These are phyloP conservation scores for Pythium periplocum DNA, from an alignment of 352 stramenopile genomes.

Conservation along the genomic window DNA sequence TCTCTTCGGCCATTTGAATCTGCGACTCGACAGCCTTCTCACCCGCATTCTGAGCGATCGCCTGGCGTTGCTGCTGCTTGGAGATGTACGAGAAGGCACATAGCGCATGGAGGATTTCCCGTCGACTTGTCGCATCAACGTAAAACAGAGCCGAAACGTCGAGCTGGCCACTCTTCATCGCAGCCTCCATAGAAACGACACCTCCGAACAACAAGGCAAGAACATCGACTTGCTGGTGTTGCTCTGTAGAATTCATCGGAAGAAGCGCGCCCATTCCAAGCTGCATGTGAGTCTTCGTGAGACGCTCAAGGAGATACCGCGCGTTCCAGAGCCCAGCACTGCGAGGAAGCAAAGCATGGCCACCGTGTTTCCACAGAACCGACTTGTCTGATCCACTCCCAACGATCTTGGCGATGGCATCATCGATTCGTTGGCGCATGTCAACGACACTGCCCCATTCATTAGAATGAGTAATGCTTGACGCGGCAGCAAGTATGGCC, in stretches of 20 bases:
- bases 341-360: constrained; percentile 73
- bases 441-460: constrained; percentile 49
- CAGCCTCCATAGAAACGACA: constrained; percentile 64
- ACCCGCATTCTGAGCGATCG: constrained; percentile 7
- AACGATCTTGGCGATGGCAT: constrained; percentile 65
- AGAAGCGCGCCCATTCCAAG: constrained; percentile 14
- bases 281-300: constrained; percentile 36
- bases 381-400: constrained; percentile 65
- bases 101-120: constrained; percentile 70
- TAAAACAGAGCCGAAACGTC: constrained; percentile 78
- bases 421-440: constrained; percentile 69
- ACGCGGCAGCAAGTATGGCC: no score
- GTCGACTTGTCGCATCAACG: constrained; percentile 50
- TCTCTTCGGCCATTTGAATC: constrained; percentile 54
- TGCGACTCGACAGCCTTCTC: constrained; percentile 15
- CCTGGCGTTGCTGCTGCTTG: constrained; percentile 42
- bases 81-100: constrained; percentile 77
- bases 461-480: neutral
- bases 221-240: constrained; percentile 44
- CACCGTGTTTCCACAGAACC: constrained; percentile 91
- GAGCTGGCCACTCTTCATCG: constrained; percentile 70
- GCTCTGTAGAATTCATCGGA: constrained; percentile 20
- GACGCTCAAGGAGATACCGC: constrained; percentile 53
- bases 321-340: constrained; percentile 62
- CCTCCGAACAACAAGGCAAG: constrained; percentile 72